Evolutionary conservation across 148 eudicot species (phyloP).

Genomic region (Chenopodium berlandieri): DNA sequence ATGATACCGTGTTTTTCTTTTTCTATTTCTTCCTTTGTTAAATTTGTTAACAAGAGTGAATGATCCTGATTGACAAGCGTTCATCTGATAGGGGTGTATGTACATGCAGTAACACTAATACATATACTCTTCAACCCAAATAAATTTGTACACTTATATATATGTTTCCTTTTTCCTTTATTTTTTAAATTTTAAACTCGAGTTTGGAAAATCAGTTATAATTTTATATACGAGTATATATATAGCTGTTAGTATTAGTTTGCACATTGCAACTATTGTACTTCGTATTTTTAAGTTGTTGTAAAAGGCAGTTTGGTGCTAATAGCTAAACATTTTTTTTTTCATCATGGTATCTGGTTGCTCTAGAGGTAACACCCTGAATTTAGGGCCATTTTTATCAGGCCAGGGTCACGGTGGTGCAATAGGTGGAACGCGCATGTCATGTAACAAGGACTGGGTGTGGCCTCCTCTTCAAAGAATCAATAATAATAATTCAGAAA

Average conservation of each 20-base stretch:
- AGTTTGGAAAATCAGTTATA: too few relatives aligned
- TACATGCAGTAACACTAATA: background rate
- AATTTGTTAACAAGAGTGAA: background rate
- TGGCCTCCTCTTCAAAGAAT: conserved; percentile 11
- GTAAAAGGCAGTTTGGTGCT: too few relatives aligned
- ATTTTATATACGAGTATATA: too few relatives aligned
- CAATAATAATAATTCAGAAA: background rate
- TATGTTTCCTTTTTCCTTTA: too few relatives aligned
- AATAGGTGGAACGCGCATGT: background rate
- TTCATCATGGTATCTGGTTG: background rate
- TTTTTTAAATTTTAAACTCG: too few relatives aligned
- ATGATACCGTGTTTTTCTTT: background rate
- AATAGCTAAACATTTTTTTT: too few relatives aligned
- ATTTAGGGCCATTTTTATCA: background rate
- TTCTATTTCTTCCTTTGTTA: background rate
- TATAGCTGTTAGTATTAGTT: too few relatives aligned
- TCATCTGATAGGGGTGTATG: background rate
- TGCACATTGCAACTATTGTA: too few relatives aligned
- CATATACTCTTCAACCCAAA: background rate
- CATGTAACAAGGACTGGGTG: background rate
- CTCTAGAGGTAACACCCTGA: background rate
- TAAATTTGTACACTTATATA: too few relatives aligned
- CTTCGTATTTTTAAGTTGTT: too few relatives aligned
- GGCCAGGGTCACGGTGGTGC: background rate
- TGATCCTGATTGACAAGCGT: background rate